These are phyloP conservation scores for Rutidosis leptorrhynchoides DNA, from an alignment of 129 eudicot genomes.

Conservation along the genomic window DNA sequence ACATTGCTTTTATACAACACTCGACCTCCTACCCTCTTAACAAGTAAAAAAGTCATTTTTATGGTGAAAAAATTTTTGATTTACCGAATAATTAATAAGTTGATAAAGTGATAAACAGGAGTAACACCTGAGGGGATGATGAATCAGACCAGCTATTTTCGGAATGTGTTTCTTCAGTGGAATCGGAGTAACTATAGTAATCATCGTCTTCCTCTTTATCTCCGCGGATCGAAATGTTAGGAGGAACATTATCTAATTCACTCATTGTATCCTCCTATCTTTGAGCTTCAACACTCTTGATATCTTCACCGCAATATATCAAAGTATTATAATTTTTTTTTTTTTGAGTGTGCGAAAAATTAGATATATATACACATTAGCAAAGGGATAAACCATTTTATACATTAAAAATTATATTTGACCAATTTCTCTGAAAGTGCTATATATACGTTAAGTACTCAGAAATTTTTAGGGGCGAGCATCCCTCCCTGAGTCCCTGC, in stretches of 20 bases:
- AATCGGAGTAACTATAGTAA: slow-evolving; percentile 58
- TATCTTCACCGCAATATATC: slow-evolving; percentile 30
- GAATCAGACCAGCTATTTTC: slow-evolving; percentile 55
- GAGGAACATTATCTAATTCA: slow-evolving; percentile 38
- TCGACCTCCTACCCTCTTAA: no score
- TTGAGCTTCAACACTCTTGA: slow-evolving; percentile 41
- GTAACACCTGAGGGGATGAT: slow-evolving; percentile 47
- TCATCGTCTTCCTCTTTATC: slow-evolving; percentile 61
- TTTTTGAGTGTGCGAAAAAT: slow-evolving; percentile 37
- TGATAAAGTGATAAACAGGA: not conserved
- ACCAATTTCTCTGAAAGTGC: no score
- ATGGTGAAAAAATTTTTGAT: no score
- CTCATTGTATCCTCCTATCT: slow-evolving; percentile 34
- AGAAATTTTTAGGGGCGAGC: no score
- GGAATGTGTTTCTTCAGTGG: slow-evolving; percentile 40
- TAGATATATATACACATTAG: not conserved
- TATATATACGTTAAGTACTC: no score
- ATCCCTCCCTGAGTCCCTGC: no score
- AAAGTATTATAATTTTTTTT: slow-evolving; percentile 38
- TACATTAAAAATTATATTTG: no score
- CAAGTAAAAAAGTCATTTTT: no score
- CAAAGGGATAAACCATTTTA: not conserved
- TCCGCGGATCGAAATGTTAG: slow-evolving; percentile 43
- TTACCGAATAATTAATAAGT: no score
- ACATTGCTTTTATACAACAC: no score